Evolutionary conservation across 228 moss, liverwort and hornwort genomes (phyloP).

Genomic region (Sphagnum magellanicum): DNA sequence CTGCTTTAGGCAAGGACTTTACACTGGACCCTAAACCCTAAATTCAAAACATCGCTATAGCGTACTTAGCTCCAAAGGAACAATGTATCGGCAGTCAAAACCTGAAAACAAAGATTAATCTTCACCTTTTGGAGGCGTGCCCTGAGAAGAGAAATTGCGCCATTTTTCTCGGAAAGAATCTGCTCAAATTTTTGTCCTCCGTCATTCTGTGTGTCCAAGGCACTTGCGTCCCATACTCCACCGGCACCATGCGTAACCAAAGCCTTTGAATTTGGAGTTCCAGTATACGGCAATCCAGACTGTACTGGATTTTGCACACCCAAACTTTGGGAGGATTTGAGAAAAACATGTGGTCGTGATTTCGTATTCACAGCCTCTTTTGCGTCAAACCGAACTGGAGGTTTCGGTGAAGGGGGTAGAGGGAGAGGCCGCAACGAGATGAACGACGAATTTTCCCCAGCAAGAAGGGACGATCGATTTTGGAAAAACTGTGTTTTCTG

Average conservation of each 20-base stretch:
- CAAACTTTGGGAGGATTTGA: constrained; percentile 32
- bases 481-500: constrained; percentile 5
- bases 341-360: neutral
- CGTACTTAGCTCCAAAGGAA: neutral
- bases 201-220: neutral
- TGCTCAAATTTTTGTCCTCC: neutral
- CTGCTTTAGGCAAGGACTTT: neutral
- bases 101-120: neutral
- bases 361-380: constrained; percentile 15
- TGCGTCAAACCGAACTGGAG: constrained; percentile 25
- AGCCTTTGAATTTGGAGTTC: too few relatives aligned
- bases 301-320: constrained; percentile 19
- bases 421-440: neutral
- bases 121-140: constrained; percentile 43
- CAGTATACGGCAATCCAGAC: too few relatives aligned
- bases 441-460: constrained; percentile 12
- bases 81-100: neutral
- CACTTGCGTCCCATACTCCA: neutral
- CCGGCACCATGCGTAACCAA: neutral
- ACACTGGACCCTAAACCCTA: neutral
- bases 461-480: constrained; percentile 13
- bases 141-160: constrained; percentile 24
- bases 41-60: neutral
- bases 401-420: constrained; percentile 5
- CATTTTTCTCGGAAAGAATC: constrained; percentile 23